These are phyloP conservation scores for Thelephora ganbajun DNA, from an alignment of 768 basidiomycete species.

Conservation along the genomic window DNA sequence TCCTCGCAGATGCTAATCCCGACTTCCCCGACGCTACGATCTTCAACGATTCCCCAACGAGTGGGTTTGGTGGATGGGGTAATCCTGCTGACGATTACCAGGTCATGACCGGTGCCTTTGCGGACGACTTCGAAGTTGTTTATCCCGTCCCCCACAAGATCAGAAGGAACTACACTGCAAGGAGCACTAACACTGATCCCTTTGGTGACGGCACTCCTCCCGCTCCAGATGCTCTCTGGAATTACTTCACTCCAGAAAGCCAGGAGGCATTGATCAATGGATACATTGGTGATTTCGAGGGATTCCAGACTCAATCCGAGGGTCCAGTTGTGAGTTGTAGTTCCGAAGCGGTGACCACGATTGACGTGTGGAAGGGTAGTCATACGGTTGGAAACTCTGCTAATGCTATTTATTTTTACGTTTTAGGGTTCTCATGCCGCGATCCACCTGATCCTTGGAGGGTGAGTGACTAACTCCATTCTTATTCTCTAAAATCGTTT, in stretches of 20 bases:
- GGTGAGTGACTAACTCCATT: conserved; percentile 6
- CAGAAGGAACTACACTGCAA: conserved; percentile 21
- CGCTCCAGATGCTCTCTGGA: conserved; percentile 6
- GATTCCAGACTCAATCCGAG: conserved; percentile 19
- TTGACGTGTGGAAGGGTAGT: too few relatives aligned
- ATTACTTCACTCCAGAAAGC: conserved; percentile 12
- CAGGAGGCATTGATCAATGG: conserved; percentile 15
- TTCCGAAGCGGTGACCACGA: too few relatives aligned
- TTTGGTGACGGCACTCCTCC: conserved; percentile 6
- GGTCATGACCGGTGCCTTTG: background rate
- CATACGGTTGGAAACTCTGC: background rate
- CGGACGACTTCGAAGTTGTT: background rate
- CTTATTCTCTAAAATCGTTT: background rate
- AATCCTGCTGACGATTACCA: background rate
- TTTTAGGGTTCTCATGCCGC: conserved; percentile 19
- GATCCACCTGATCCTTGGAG: conserved; percentile 21
- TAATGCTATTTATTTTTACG: background rate
- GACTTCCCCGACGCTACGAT: conserved; percentile 15
- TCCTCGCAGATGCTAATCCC: conserved; percentile 12
- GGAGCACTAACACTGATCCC: too few relatives aligned
- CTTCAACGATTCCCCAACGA: conserved; percentile 15
- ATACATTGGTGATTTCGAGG: conserved; percentile 17
- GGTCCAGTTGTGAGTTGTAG: conserved; percentile 12
- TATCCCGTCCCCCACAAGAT: conserved; percentile 14
- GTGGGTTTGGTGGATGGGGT: conserved; percentile 16